phyloP scores from a whole-genome alignment of 1,284 basidiomycete genomes.

The Leucoagaricus sp. region DNA sequence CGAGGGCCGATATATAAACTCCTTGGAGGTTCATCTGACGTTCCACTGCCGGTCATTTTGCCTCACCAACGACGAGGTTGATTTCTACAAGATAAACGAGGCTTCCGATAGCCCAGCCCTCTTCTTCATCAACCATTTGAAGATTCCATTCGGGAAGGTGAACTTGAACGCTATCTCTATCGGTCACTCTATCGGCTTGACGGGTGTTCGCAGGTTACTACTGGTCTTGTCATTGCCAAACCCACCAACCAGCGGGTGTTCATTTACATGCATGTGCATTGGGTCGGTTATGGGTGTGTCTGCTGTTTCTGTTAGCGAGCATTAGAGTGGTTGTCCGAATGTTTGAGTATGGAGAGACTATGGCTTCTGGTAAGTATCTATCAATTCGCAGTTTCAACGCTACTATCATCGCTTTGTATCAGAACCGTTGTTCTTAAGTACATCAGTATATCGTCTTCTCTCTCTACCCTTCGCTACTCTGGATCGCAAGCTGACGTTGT shows the following conservation, averaged over 20 bases:
- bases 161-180: constrained; percentile 89
- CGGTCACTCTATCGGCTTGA: constrained; percentile 83
- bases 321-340: no score
- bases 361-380: no score
- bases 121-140: constrained; percentile 77
- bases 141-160: constrained; percentile 79
- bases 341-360: no score
- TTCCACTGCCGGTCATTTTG: no score
- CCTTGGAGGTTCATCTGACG: no score
- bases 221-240: constrained; percentile 82
- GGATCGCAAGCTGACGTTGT: no score
- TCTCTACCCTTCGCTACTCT: no score
- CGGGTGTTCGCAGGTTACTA: constrained; percentile 91
- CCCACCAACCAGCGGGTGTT: constrained; percentile 77
- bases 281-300: constrained; percentile 91
- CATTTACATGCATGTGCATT: constrained; percentile 94
- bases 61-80: constrained; percentile 75
- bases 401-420: no score
- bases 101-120: constrained; percentile 90
- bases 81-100: constrained; percentile 96
- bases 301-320: constrained; percentile 83
- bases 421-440: no score
- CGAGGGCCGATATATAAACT: no score
- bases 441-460: no score
- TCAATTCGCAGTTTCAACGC: no score